Evolutionary conservation across 129 eudicot genomes (phyloP).

Genomic region (Saussurea involucrata): DNA sequence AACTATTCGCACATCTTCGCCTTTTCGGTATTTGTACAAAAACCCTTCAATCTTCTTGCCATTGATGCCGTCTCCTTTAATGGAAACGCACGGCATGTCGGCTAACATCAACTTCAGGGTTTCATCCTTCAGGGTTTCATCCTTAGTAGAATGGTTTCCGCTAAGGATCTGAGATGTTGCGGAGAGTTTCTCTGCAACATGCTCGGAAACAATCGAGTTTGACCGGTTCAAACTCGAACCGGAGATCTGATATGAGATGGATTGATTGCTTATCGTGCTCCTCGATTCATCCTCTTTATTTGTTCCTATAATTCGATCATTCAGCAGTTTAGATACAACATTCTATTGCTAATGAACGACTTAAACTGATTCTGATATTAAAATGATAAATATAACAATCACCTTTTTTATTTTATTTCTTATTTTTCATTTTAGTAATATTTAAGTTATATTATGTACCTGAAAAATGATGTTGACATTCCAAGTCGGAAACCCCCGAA

Average conservation of each 20-base stretch:
- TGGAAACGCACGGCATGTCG: slow-evolving; percentile 62
- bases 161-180: background rate
- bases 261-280: slow-evolving; percentile 20
- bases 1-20: slow-evolving; percentile 58
- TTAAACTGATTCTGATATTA: no score
- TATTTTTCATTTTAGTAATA: no score
- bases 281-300: slow-evolving; percentile 20
- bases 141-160: background rate
- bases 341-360: no score
- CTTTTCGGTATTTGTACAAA: slow-evolving; percentile 50
- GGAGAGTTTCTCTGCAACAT: background rate
- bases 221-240: slow-evolving; percentile 2
- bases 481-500: slow-evolving; percentile 46
- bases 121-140: slow-evolving; percentile 22
- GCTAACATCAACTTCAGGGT: slow-evolving; percentile 32
- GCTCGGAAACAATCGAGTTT: slow-evolving; percentile 6
- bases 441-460: slow-evolving; percentile 28
- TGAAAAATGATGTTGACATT: slow-evolving; percentile 31
- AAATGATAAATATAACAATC: no score
- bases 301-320: slow-evolving; percentile 10
- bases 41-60: slow-evolving; percentile 57
- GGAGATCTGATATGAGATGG: background rate
- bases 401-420: no score
- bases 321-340: background rate
- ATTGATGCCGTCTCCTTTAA: slow-evolving; percentile 44